Evolutionary conservation across 257 asterid genomes (phyloP), one percentile per base, ranked within the genome.

Genomic region (Nicotiana paniculata): DNA sequence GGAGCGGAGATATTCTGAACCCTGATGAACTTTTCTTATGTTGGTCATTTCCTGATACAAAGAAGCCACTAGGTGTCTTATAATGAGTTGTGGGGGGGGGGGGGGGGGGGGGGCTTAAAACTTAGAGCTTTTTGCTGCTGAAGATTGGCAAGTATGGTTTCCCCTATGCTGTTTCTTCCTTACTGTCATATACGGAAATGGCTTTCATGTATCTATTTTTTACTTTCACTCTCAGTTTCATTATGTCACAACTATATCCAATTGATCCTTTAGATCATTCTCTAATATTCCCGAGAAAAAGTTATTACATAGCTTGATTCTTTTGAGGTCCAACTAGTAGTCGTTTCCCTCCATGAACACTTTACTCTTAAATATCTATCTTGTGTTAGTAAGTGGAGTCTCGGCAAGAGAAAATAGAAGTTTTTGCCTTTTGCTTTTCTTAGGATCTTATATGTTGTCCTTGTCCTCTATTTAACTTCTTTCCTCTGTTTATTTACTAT

Each of bases 401-500:
- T 75, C 28, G 9, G 46, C 63, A 26, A 51, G 43, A 75, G 79
- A 75, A 16, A 46, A 15, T 24, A 6, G 4, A 26, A 3, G 15
- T 13, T 48, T 15, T 26, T 74, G 79, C 7, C 53, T 26, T 48
- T 51, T 26, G 43, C 79, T 28, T 48, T 75, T 3, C 26, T 4
- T 1, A 75, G 79, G 62, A 51, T 26, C 63, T 75, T 48, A 7
- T 72, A 74, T 51, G 17, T 51, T 51, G 63, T 26, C 18, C 62
- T 74, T 74, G 12, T 6, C 58, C 82, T 62, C 35, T 53, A 26
- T 77, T 77, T 77, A 30, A 57, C 9, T 33, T 77, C 18, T 77
- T 77, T 77, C 37, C 48, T 81, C 77, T 75, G 74, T 37, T 67
- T 37, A 24, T 77, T 77, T 72, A 61, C 48, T 64, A 55, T 59